These are phyloP conservation scores for Mortierella sp. DNA, from an alignment of 371 early-diverging fungal species.

Conservation along the genomic window DNA sequence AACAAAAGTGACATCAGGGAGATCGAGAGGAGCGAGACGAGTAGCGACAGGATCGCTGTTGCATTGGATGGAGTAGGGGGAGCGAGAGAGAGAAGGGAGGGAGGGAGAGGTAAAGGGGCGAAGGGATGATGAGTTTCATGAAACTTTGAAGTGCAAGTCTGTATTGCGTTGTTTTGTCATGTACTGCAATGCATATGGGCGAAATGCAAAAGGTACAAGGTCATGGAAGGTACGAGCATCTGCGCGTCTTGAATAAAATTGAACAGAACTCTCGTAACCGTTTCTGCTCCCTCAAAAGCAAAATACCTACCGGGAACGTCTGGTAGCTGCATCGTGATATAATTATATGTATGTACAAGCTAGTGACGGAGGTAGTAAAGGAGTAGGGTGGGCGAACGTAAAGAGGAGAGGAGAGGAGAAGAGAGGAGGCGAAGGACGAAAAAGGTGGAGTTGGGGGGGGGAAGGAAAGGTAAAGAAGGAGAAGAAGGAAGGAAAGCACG, in stretches of 20 bases:
- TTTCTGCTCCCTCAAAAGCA: neutral
- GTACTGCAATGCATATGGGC: no score
- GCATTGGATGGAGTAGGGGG: neutral
- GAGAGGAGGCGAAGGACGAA: no score
- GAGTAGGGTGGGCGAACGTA: neutral
- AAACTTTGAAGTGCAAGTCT: no score
- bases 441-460: no score
- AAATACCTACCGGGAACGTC: neutral
- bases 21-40: slow-evolving; percentile 43
- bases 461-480: no score
- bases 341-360: slow-evolving; percentile 1
- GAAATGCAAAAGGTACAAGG: no score
- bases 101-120: neutral
- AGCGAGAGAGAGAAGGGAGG: neutral
- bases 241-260: neutral
- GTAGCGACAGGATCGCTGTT: slow-evolving; percentile 31
- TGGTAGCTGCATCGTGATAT: neutral
- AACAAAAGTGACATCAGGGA: slow-evolving; percentile 48
- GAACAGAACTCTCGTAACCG: neutral
- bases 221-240: no score
- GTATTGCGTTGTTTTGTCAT: no score
- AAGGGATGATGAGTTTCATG: no score
- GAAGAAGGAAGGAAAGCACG: neutral
- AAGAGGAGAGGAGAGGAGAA: neutral
- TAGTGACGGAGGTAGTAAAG: neutral